These are phyloP conservation scores for Termitomyces heimii DNA, from an alignment of 768 basidiomycete genomes.

Conservation along the genomic window DNA sequence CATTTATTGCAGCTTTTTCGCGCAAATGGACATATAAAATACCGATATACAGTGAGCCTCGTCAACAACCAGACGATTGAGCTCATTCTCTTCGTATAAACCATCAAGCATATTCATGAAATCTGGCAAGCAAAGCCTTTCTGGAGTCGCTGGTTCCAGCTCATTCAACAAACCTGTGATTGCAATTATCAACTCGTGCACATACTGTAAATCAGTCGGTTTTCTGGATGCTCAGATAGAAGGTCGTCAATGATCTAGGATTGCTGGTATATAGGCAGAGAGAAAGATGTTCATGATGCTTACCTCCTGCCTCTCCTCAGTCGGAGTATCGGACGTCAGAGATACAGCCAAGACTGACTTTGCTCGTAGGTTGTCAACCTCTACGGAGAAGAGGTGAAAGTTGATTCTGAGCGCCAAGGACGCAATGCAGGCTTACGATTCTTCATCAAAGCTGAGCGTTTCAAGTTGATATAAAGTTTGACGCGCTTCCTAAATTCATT, in stretches of 20 bases:
- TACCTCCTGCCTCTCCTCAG: conserved; percentile 52
- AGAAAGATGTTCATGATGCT: neutral
- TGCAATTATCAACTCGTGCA: neutral
- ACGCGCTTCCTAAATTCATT: neutral
- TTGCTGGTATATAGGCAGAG: neutral
- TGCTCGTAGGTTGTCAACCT: conserved; percentile 53
- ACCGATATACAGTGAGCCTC: conserved; percentile 88
- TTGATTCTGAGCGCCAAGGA: neutral
- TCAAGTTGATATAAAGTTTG: neutral
- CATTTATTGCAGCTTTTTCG: neutral
- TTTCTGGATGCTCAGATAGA: conserved; percentile 47
- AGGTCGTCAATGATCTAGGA: conserved; percentile 58
- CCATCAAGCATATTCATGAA: conserved; percentile 44
- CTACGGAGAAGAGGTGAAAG: conserved; percentile 24
- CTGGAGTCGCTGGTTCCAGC: conserved; percentile 59
- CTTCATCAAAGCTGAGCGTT: conserved; percentile 64
- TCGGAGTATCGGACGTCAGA: conserved; percentile 59
- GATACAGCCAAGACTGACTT: conserved; percentile 55
- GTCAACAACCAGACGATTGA: conserved; percentile 76
- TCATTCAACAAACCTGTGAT: neutral
- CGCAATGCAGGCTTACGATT: conserved; percentile 50
- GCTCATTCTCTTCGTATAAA: conserved; percentile 46
- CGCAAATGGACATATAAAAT: conserved; percentile 11
- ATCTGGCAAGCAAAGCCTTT: conserved; percentile 54
- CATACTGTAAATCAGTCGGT: conserved; percentile 69